Percentiles rank a stretch among this genome's conserved stretches.
Conservation (phyloP, 2,329 filamentous ascomycete species). For the Alternaria longipes region DNA sequence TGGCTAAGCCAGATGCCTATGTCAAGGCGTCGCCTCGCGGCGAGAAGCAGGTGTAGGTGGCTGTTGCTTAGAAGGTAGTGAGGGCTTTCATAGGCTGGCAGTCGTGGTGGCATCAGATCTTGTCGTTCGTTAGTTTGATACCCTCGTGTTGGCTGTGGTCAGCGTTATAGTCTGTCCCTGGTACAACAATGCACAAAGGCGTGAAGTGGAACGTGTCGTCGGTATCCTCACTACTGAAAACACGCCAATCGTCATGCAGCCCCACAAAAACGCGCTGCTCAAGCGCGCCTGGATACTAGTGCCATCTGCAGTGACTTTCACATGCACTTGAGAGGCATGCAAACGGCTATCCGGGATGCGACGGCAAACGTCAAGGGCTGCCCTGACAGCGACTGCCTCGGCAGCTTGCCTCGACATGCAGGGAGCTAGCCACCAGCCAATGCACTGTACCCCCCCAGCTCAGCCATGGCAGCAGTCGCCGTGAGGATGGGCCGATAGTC, state of each 20-base stretch:
- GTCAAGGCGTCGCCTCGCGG: conserved; percentile 22
- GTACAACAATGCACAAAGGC: neutral
- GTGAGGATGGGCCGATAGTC: conserved; percentile 4
- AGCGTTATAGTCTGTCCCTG: neutral
- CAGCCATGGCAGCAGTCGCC: neutral
- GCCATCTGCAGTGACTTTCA: neutral
- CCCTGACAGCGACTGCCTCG: conserved; percentile 11
- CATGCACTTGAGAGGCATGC: neutral
- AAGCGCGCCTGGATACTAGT: neutral
- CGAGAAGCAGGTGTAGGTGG: conserved; percentile 31
- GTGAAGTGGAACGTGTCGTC: neutral
- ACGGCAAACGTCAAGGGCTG: neutral
- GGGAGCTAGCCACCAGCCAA: conserved; percentile 4
- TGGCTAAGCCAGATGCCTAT: conserved; percentile 26
- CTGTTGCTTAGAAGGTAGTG: neutral
- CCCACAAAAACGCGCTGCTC: conserved; percentile 8
- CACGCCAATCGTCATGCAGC: conserved; percentile 18
- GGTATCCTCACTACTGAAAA: neutral
- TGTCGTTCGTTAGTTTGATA: conserved; percentile 17
- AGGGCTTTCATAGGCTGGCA: too few species aligned
- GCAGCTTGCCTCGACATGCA: conserved; percentile 9
- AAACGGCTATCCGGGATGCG: neutral
- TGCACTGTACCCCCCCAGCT: neutral
- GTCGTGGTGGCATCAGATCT: neutral
- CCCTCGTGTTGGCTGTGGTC: conserved; percentile 2